phyloP scores from a whole-genome alignment of 2,329 filamentous ascomycete species.

The Pseudocercospora fuligena region DNA sequence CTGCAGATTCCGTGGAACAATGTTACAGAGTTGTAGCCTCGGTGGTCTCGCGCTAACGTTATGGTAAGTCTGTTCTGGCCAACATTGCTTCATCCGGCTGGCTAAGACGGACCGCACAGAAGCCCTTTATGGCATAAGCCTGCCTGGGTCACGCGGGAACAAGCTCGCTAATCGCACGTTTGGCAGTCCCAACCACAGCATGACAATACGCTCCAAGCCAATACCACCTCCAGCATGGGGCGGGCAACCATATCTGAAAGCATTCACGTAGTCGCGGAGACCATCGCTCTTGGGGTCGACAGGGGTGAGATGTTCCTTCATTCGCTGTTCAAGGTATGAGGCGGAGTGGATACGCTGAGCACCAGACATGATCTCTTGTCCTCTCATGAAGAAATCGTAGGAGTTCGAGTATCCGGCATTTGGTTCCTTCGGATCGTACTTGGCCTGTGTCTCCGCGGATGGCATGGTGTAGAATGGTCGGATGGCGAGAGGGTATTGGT shows the following conservation, averaged over 20 bases:
- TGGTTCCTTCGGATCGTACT: slow-evolving; percentile 47
- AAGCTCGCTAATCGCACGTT: slow-evolving; percentile 66
- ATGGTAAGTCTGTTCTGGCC: background rate
- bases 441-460: slow-evolving; percentile 64
- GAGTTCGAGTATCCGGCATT: slow-evolving; percentile 65
- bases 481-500: slow-evolving; percentile 90
- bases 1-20: too few species aligned
- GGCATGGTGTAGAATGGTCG: slow-evolving; percentile 93
- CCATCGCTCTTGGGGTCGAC: slow-evolving; percentile 64
- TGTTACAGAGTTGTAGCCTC: too few species aligned
- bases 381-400: slow-evolving; percentile 74
- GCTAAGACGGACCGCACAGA: background rate
- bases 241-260: slow-evolving; percentile 67
- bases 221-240: slow-evolving; percentile 69
- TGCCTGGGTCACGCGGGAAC: slow-evolving; percentile 68
- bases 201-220: slow-evolving; percentile 69
- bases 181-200: slow-evolving; percentile 68
- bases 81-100: too few species aligned
- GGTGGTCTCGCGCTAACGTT: background rate
- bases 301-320: slow-evolving; percentile 61
- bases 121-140: slow-evolving; percentile 48
- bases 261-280: slow-evolving; percentile 67
- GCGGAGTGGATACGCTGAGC: slow-evolving; percentile 69
- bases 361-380: slow-evolving; percentile 70
- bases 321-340: slow-evolving; percentile 61